These are phyloP conservation scores for Geranium rotundifolium DNA, from an alignment of 345 rosid species.

Conservation along the genomic window DNA sequence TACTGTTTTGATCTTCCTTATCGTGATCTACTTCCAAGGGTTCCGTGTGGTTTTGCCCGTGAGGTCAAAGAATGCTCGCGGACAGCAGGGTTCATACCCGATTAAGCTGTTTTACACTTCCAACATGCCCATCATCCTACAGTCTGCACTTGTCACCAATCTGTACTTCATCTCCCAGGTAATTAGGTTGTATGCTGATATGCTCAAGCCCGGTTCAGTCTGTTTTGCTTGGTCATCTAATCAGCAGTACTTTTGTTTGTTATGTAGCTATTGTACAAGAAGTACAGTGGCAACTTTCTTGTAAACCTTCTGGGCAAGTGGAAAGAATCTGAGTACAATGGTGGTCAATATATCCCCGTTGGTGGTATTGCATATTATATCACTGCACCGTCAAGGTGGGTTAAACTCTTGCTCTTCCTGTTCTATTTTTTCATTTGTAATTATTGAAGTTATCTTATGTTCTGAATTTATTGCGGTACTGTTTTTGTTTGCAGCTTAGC, in stretches of 20 bases:
- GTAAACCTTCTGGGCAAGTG: conserved; percentile 76
- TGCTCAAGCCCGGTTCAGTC: neutral
- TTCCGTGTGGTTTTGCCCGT: conserved; percentile 86
- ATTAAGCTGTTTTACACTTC: conserved; percentile 86
- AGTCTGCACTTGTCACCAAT: conserved; percentile 75
- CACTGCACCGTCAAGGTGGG: conserved; percentile 73
- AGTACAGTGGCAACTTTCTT: conserved; percentile 63
- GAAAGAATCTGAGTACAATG: conserved; percentile 76
- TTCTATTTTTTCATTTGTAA: neutral
- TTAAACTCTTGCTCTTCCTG: neutral
- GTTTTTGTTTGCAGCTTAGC: conserved; percentile 49
- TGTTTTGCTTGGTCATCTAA: neutral
- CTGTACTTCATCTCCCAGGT: conserved; percentile 88
- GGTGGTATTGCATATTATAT: conserved; percentile 79
- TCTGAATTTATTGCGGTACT: neutral
- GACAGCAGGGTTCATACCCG: conserved; percentile 86
- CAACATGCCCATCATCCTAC: conserved; percentile 85
- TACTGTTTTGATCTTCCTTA: conserved; percentile 64
- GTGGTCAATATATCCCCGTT: conserved; percentile 67
- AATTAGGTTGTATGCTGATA: neutral
- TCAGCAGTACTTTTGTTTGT: neutral
- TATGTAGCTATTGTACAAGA: conserved; percentile 68
- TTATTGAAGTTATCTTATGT: neutral
- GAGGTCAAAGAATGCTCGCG: conserved; percentile 88
- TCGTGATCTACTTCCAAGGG: conserved; percentile 89